Conservation (phyloP, 1,284 basidiomycete species). For the Ustilago shanxiensis region DNA sequence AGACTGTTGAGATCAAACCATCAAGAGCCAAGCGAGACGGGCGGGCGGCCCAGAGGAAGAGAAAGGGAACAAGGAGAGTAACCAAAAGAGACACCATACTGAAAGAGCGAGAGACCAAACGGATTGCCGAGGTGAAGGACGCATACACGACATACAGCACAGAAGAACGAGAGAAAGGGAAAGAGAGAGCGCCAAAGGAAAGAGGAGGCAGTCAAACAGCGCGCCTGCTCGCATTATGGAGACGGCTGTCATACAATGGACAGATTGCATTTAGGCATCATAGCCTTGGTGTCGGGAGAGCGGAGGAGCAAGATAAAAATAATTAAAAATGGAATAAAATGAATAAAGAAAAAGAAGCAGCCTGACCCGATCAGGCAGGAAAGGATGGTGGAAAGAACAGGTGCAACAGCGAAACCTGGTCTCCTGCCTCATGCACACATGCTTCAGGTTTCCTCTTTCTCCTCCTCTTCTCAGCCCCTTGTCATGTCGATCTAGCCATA, state of each 20-base stretch:
- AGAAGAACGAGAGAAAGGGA: background rate
- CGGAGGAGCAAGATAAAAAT: background rate
- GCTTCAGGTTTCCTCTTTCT: background rate
- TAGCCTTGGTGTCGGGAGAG: constrained; percentile 6
- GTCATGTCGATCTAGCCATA: too few relatives aligned
- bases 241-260: constrained; percentile 4
- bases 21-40: constrained; percentile 20
- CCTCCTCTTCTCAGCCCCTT: too few relatives aligned
- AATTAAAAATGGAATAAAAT: background rate
- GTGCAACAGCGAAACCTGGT: background rate
- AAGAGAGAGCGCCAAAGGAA: background rate
- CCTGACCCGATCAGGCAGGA: background rate
- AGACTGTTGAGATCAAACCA: constrained; percentile 12
- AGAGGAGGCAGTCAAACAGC: constrained; percentile 15
- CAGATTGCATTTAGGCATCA: background rate
- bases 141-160: constrained; percentile 5
- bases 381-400: background rate
- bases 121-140: constrained; percentile 17
- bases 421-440: background rate
- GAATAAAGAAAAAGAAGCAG: background rate
- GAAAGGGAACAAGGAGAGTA: background rate
- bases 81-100: too few relatives aligned
- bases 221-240: constrained; percentile 9
- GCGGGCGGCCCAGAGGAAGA: background rate
- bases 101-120: constrained; percentile 7